Evolutionary conservation across 768 basidiomycete species (phyloP), one percentile per base, ranked within the genome.

Genomic region (Calvatia gigantea): DNA sequence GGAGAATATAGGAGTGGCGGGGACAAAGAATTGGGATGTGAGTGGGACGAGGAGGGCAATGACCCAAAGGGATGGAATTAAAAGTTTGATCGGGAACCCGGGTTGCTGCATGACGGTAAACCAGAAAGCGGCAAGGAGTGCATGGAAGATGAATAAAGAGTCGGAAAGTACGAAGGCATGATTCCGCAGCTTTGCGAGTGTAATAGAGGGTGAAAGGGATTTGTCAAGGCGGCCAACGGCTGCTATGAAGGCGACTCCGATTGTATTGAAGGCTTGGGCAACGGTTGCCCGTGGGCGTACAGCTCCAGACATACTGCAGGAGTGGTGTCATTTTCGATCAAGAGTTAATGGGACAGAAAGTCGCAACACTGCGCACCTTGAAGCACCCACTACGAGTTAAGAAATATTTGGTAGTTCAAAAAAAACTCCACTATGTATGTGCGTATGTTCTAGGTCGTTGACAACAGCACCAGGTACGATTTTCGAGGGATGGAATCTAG

Each of bases 11-110:
- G 95, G 94, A 0, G 84, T 87, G 0, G 92, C 95, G 0, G 94
- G 93, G 35, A 92, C 48, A 74, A 97, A 87, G 74, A 97, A 94
- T 67, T 96, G 94, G 28, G 84, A 87, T 0, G 94, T 94, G 52
- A 94, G 75, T 0, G 95, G 95, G 43, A 97, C 65, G 59, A 94
- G 73, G 56, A 98, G 77, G 29, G 83, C 86, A 47, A 80, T 64
- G 53, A 71, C 65, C 73, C 90, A 95, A 17, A 88, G 72, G 27
- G 84, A 33, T 6, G 94, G 93, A 61, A 96, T 91, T 45, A 78
- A 54, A 38, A 96, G 81, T 65, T 95, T 94, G 62, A 78, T 65
- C 3, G 89, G 88, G 62, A 85, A 89, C 12, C 76, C 74, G 0
- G 91, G 89, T 1, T 72, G 73, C 56, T 80, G 73, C 87, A 94